A percentile compares a stretch with the other conserved stretches of the same genome.
Evolutionary conservation across 2,329 filamentous ascomycete species (phyloP).

Genomic region (Sclerotinia subarctica): DNA sequence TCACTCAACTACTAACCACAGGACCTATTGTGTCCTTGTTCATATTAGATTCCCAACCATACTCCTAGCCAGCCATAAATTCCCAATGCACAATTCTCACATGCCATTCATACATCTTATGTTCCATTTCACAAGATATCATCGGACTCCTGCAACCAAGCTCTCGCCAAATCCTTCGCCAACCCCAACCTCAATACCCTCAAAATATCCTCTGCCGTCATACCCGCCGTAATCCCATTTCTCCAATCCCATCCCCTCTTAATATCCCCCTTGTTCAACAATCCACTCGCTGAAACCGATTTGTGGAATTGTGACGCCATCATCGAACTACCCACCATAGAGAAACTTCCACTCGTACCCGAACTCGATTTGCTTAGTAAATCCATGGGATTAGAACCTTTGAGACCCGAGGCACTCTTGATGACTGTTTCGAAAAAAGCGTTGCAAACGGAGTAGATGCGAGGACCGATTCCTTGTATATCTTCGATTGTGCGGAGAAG

Average conservation of each 20-base stretch:
- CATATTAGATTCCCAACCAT: not conserved
- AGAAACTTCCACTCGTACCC: constrained; percentile 55
- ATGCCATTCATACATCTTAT: not conserved
- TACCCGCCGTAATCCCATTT: constrained; percentile 52
- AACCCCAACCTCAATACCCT: constrained; percentile 68
- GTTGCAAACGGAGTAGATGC: constrained; percentile 71
- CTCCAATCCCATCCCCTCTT: constrained; percentile 74
- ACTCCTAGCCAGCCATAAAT: not conserved
- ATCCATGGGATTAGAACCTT: constrained; percentile 61
- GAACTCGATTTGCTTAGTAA: constrained; percentile 65
- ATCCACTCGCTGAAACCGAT: constrained; percentile 54
- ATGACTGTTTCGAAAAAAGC: constrained; percentile 76
- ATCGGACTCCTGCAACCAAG: constrained; percentile 67
- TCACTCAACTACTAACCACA: not conserved
- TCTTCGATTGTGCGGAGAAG: constrained; percentile 78
- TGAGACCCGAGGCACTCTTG: constrained; percentile 61
- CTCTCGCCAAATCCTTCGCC: constrained; percentile 67
- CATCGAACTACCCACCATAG: constrained; percentile 69
- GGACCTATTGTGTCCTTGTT: not conserved
- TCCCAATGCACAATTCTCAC: constrained; percentile 9
- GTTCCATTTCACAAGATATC: constrained; percentile 29
- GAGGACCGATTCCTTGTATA: constrained; percentile 68
- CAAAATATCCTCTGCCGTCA: constrained; percentile 67
- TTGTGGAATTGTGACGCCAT: constrained; percentile 60
- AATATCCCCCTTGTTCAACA: constrained; percentile 46